Evolutionary conservation across 2,329 filamentous ascomycete species (phyloP), one percentile per base, ranked within the genome.

Genomic region (Fusarium newnesense): DNA sequence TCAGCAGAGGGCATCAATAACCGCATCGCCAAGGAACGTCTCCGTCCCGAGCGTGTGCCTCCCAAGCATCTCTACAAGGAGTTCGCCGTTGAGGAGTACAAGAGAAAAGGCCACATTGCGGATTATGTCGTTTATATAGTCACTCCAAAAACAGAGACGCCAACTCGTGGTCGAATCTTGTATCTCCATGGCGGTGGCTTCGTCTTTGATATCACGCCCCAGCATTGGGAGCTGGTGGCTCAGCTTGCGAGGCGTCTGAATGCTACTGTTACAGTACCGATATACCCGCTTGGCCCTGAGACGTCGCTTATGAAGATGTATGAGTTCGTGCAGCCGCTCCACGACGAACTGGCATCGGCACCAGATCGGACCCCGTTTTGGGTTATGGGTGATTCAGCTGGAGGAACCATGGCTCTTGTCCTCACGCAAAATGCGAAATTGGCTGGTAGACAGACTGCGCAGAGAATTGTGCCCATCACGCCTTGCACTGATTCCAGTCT

Each of bases 201-300:
- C 56, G 70, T 81, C 63, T 79, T 80, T 60, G 79, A 78, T 39
- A 78, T 81, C 46, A 61, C 60, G 1, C 57, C 54, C 6, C 64
- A 69, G 62, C 80, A 81, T n/a, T 81, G 80, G 80, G 58, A 64
- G 42, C 44, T 81, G 26, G 72, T 77, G 37, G 75, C 75, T 9
- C 59, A 69, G 47, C 70, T 81, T 37, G 78, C 79, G 3, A 70
- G 78, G 61, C 76, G 78, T 4, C 69, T 81, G 37, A 75, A 80
- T 70, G 80, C 80, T 49, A 71, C 77, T 18, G 69, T 80, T 44
- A 80, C 79, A 4, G 76, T 81, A 37, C 78, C 80, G 24, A 73
- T 81, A 43, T 81, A 81, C 47, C 80, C 80, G 12, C 72, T 81
- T 34, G 79, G 76, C 1, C 80, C 80, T 9, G 80, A 81, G 58